phyloP scores from a whole-genome alignment of 768 basidiomycete species.

The Calocybe indica region DNA sequence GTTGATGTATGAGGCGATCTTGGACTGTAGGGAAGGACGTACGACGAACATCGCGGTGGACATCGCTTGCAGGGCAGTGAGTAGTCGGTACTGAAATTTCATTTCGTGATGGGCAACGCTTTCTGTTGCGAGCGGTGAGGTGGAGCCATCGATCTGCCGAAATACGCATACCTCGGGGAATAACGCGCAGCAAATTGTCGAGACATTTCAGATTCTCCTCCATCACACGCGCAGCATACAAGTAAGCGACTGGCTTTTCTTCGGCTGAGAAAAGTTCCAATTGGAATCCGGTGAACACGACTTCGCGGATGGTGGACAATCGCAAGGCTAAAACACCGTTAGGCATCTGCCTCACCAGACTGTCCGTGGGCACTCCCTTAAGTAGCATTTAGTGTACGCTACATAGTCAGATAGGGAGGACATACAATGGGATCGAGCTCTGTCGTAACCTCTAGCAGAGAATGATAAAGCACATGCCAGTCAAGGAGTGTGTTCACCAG shows the following conservation, averaged over 20 bases:
- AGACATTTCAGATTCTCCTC: slow-evolving; percentile 50
- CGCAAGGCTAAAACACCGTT: slow-evolving; percentile 52
- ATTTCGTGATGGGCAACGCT: slow-evolving; percentile 38
- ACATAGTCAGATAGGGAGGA: slow-evolving; percentile 2
- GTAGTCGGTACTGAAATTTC: slow-evolving; percentile 40
- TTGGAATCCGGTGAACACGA: slow-evolving; percentile 73
- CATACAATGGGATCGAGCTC: slow-evolving; percentile 25
- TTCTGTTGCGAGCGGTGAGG: slow-evolving; percentile 23
- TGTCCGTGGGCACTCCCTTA: slow-evolving; percentile 24
- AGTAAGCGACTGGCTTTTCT: slow-evolving; percentile 72
- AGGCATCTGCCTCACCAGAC: slow-evolving; percentile 37
- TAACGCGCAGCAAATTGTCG: slow-evolving; percentile 36
- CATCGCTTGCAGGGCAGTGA: slow-evolving; percentile 54
- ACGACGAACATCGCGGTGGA: slow-evolving; percentile 51
- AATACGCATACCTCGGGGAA: slow-evolving; percentile 30
- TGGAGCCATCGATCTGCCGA: neutral
- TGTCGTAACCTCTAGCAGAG: slow-evolving; percentile 26
- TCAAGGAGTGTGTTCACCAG: slow-evolving; percentile 57
- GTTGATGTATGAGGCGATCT: neutral
- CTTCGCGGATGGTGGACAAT: slow-evolving; percentile 53
- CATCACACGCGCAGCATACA: slow-evolving; percentile 57
- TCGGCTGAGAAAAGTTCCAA: slow-evolving; percentile 64
- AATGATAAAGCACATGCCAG: slow-evolving; percentile 62
- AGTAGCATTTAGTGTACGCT: neutral
- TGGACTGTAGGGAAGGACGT: slow-evolving; percentile 9